Evolutionary conservation across 169 alveolate species (phyloP).

Genomic region (Plasmodium knowlesi): DNA sequence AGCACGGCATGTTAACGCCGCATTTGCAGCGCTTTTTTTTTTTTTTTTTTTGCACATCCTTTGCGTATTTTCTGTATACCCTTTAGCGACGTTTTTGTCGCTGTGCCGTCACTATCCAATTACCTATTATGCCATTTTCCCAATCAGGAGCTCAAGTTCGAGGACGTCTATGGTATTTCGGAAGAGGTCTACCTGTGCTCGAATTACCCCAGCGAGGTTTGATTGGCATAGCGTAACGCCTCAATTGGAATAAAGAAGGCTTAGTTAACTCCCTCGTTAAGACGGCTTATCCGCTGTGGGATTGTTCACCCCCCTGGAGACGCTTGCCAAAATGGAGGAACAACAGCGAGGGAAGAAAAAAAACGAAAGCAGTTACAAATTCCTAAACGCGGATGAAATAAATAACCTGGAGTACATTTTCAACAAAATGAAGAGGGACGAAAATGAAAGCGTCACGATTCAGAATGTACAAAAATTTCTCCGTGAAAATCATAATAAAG

Average conservation of each 20-base stretch:
- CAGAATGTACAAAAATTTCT: slow-evolving; percentile 45
- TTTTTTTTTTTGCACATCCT: background rate
- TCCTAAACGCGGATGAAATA: slow-evolving; percentile 61
- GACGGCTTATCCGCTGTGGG: background rate
- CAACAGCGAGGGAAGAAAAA: background rate
- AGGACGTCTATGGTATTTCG: slow-evolving; percentile 63
- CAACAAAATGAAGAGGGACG: slow-evolving; percentile 41
- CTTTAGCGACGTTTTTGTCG: background rate
- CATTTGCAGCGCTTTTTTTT: background rate
- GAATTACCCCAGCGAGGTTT: slow-evolving; percentile 3
- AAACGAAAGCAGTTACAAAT: slow-evolving; percentile 60
- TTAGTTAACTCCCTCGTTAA: background rate
- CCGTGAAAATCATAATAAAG: slow-evolving; percentile 26
- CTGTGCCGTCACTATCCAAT: background rate
- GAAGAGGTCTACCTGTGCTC: slow-evolving; percentile 63
- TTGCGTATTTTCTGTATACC: background rate
- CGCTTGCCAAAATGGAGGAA: slow-evolving; percentile 40
- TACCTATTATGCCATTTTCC: background rate
- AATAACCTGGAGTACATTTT: slow-evolving; percentile 58
- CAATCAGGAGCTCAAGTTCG: slow-evolving; percentile 53
- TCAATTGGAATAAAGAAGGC: background rate
- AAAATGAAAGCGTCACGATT: slow-evolving; percentile 40
- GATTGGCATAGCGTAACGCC: background rate
- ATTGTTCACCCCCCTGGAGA: background rate
- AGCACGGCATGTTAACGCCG: background rate